Conservation (phyloP, 108 stramenopile species). For the Pelagomonas calceolata region DNA sequence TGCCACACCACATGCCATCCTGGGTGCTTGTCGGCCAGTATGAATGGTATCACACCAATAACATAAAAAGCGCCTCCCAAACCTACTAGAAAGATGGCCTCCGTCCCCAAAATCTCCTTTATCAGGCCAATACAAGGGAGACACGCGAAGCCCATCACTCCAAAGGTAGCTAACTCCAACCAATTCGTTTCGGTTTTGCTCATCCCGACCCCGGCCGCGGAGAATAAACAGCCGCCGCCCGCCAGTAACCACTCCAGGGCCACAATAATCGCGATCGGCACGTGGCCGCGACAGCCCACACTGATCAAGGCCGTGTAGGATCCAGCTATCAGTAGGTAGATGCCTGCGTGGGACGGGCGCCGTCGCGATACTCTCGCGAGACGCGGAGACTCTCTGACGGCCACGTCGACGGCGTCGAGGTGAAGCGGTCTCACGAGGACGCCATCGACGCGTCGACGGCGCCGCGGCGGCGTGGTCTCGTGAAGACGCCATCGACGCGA, state of each 20-base stretch:
- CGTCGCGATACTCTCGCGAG: no score
- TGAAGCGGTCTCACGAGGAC: no score
- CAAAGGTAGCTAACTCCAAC: constrained; percentile 27
- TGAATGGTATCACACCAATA: constrained; percentile 35
- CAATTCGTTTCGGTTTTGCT: constrained; percentile 9
- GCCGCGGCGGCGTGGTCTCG: no score
- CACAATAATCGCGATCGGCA: neutral
- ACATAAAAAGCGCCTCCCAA: constrained; percentile 37
- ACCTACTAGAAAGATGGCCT: constrained; percentile 10
- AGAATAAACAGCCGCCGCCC: constrained; percentile 29
- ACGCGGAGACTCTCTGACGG: no score
- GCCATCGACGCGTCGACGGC: no score
- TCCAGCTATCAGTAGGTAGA: constrained; percentile 53
- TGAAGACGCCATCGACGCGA: no score
- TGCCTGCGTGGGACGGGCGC: constrained; percentile 42
- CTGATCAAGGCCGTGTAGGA: constrained; percentile 43
- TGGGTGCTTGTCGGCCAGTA: constrained; percentile 34
- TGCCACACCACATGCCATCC: constrained; percentile 43
- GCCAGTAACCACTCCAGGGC: constrained; percentile 7
- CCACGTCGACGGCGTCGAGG: no score
- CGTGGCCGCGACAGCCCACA: constrained; percentile 28
- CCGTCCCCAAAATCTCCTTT: neutral
- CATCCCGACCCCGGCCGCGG: constrained; percentile 26
- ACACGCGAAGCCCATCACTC: constrained; percentile 37
- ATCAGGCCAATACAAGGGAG: constrained; percentile 25